Evolutionary conservation across 169 alveolate genomes (phyloP).

Genomic region (Cryptosporidium meleagridis): DNA sequence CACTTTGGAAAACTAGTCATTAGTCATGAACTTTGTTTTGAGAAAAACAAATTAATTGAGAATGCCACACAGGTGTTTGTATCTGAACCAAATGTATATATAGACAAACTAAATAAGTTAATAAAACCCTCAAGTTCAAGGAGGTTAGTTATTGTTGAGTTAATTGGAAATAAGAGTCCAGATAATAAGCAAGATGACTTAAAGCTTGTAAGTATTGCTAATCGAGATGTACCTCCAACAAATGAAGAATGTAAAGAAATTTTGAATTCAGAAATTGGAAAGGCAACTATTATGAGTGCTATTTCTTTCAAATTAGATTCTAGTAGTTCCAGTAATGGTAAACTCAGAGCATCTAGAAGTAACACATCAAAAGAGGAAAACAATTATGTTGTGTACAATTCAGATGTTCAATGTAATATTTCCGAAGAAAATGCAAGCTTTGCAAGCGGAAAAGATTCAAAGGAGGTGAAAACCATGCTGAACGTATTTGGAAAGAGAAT

Average conservation of each 20-base stretch:
- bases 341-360: slow-evolving; percentile 37
- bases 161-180: slow-evolving; percentile 2
- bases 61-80: slow-evolving; percentile 47
- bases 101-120: slow-evolving; percentile 12
- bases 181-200: background rate
- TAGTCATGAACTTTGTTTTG: slow-evolving; percentile 58
- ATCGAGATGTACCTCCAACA: slow-evolving; percentile 39
- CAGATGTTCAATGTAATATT: slow-evolving; percentile 19
- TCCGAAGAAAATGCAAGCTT: slow-evolving; percentile 21
- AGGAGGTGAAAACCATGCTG: slow-evolving; percentile 19
- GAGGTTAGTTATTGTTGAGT: slow-evolving; percentile 33
- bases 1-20: slow-evolving; percentile 15
- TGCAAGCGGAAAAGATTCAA: slow-evolving; percentile 46
- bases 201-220: slow-evolving; percentile 5
- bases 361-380: background rate
- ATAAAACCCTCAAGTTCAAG: slow-evolving; percentile 10
- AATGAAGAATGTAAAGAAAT: slow-evolving; percentile 34
- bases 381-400: background rate
- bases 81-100: slow-evolving; percentile 31
- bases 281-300: background rate
- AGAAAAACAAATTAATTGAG: slow-evolving; percentile 41
- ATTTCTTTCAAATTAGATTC: background rate
- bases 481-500: background rate
- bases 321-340: background rate
- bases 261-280: background rate